These are phyloP conservation scores for Afroboletus lepidellus DNA, from an alignment of 1,284 basidiomycete species.

Conservation along the genomic window DNA sequence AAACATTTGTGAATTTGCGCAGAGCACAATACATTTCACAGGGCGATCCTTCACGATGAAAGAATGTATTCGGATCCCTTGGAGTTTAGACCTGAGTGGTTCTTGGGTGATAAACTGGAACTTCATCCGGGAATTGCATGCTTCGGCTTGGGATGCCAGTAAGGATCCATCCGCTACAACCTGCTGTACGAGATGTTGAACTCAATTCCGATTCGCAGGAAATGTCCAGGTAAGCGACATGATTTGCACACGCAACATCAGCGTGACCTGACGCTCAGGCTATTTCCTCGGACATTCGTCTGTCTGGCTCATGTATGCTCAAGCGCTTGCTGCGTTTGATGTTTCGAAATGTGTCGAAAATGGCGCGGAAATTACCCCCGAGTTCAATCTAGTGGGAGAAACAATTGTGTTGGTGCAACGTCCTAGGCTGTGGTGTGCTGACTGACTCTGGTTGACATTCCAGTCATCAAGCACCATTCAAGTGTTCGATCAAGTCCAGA, in stretches of 20 bases:
- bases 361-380: conserved; percentile 19
- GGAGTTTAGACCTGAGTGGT: conserved; percentile 23
- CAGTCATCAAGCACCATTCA: conserved; percentile 58
- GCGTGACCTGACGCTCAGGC: conserved; percentile 8
- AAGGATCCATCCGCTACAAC: conserved; percentile 12
- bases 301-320: conserved; percentile 16
- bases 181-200: background rate
- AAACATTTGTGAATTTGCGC: background rate
- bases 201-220: background rate
- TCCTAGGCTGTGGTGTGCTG: background rate
- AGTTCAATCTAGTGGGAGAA: conserved; percentile 12
- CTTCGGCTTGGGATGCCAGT: conserved; percentile 59
- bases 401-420: conserved; percentile 14
- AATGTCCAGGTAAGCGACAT: conserved; percentile 14
- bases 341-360: conserved; percentile 20
- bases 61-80: conserved; percentile 9
- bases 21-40: background rate
- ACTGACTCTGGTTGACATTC: background rate
- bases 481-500: conserved; percentile 53
- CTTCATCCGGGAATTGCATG: conserved; percentile 48
- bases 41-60: conserved; percentile 18
- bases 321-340: conserved; percentile 20
- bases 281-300: conserved; percentile 17
- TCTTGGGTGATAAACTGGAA: conserved; percentile 36
- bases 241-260: background rate